Evolutionary conservation across 202 grass and related monocot genomes (phyloP).

Genomic region (Setaria italica): DNA sequence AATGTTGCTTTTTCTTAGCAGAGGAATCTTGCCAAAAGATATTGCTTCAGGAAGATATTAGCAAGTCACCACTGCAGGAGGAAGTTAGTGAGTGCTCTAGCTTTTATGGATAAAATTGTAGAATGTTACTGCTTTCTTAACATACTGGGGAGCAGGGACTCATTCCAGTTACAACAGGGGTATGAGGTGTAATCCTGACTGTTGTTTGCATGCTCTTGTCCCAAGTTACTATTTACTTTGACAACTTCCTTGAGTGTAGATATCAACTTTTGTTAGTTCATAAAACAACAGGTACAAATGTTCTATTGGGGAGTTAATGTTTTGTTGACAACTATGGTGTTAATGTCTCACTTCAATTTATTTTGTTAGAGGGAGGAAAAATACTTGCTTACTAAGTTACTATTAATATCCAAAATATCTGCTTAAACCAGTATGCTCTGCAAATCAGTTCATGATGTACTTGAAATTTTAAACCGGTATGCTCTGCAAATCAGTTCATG

Average conservation of each 20-base stretch:
- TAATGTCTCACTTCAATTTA: conserved; percentile 16
- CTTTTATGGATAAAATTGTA: conserved; percentile 8
- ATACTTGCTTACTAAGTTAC: background rate
- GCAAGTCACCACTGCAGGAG: conserved; percentile 44
- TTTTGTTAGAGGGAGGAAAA: conserved; percentile 24
- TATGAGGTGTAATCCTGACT: conserved; percentile 22
- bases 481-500: too few relatives aligned
- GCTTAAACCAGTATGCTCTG: background rate
- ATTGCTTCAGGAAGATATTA: conserved; percentile 51
- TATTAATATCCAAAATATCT: background rate
- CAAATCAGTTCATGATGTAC: conserved; percentile 17
- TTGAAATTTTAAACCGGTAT: too few relatives aligned
- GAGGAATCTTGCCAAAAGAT: conserved; percentile 71
- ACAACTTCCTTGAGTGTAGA: conserved; percentile 18
- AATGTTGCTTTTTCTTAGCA: conserved; percentile 44
- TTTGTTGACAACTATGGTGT: conserved; percentile 25
- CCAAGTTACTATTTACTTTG: background rate
- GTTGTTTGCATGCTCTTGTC: background rate
- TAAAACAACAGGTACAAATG: conserved; percentile 3
- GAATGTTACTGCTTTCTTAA: conserved; percentile 11
- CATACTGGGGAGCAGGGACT: conserved; percentile 1
- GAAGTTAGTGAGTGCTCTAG: conserved; percentile 54
- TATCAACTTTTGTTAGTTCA: conserved; percentile 27
- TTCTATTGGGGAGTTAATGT: background rate
- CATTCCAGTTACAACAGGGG: conserved; percentile 2